Conservation (phyloP, 2,329 filamentous ascomycete species). For the Aplosporella prunicola region DNA sequence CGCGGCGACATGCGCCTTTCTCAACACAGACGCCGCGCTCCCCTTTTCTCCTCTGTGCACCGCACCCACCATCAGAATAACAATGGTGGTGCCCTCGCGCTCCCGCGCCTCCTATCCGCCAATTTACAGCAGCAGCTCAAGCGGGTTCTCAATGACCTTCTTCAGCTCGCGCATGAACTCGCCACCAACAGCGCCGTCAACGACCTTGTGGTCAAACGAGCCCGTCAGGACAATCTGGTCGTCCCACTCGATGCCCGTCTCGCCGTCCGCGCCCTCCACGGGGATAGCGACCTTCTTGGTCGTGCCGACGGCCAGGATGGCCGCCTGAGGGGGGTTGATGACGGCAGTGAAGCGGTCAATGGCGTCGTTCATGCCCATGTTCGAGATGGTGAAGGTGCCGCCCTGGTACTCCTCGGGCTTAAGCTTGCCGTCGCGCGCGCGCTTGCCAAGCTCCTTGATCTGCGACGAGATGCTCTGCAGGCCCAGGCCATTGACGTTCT, state of each 20-base stretch:
- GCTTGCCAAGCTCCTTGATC: conserved; percentile 96
- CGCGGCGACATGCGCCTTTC: too few species aligned
- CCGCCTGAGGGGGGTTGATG: conserved; percentile 97
- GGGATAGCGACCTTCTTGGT: conserved; percentile 92
- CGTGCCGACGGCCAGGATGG: conserved; percentile 89
- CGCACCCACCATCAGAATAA: too few species aligned
- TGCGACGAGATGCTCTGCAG: conserved; percentile 78
- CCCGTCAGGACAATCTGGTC: conserved; percentile 93
- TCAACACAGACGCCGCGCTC: too few species aligned
- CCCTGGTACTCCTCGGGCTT: conserved; percentile 99
- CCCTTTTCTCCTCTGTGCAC: too few species aligned
- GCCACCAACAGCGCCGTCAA: conserved; percentile 90
- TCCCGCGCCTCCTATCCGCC: too few species aligned
- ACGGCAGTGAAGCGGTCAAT: conserved; percentile 96
- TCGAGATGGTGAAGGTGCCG: conserved; percentile 97
- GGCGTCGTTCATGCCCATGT: conserved; percentile 99
- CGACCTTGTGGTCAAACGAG: conserved; percentile 98
- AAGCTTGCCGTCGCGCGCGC: conserved; percentile 91
- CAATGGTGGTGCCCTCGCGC: too few species aligned
- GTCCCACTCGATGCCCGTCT: conserved; percentile 70
- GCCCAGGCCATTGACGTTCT: conserved; percentile 75
- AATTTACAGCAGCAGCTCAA: conserved; percentile 77
- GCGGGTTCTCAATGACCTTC: conserved; percentile 94
- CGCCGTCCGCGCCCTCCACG: conserved; percentile 71
- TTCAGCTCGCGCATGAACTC: conserved; percentile 97